A percentile compares a stretch with the other conserved stretches of the same genome.
phyloP scores from a whole-genome alignment of 768 basidiomycete species.

The Boletus vinaceobasis region DNA sequence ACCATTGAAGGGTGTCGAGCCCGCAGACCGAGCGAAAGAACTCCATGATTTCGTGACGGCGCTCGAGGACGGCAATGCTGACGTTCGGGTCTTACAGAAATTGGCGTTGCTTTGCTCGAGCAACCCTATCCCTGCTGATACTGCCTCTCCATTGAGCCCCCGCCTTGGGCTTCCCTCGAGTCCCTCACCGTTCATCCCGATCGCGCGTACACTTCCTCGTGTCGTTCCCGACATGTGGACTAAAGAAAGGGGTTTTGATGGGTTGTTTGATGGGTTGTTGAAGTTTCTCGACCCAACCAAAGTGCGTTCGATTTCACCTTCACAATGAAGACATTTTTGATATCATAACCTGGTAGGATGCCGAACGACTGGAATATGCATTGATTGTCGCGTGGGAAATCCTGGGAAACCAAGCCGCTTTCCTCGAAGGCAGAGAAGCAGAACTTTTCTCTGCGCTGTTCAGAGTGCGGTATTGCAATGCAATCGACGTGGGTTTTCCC shows the following conservation, averaged over 20 bases:
- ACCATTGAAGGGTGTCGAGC: constrained; percentile 38
- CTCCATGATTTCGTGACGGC: constrained; percentile 51
- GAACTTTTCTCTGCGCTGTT: constrained; percentile 72
- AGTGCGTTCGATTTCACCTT: constrained; percentile 40
- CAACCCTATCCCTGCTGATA: constrained; percentile 45
- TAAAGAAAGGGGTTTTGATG: constrained; percentile 65
- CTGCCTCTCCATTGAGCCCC: constrained; percentile 53
- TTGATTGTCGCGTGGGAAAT: constrained; percentile 83
- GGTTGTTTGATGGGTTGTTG: constrained; percentile 62
- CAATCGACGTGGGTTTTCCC: constrained; percentile 53
- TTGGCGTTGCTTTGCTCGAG: constrained; percentile 60
- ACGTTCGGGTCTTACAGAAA: constrained; percentile 57
- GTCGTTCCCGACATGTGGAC: constrained; percentile 67
- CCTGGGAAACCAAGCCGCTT: constrained; percentile 65
- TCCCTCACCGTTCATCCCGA: constrained; percentile 54
- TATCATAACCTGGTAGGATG: constrained; percentile 40
- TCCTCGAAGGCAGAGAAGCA: constrained; percentile 77
- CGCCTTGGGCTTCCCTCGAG: constrained; percentile 49
- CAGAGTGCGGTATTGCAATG: constrained; percentile 68
- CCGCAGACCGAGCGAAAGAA: constrained; percentile 44
- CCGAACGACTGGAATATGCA: constrained; percentile 70
- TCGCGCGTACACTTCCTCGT: constrained; percentile 35
- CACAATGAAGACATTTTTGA: not conserved
- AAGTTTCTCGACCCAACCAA: constrained; percentile 58
- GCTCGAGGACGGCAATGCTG: constrained; percentile 51